Evolutionary conservation across 2,329 filamentous ascomycete genomes (phyloP), one percentile per base, ranked within the genome.

Genomic region (Verticillium albo-atrum): DNA sequence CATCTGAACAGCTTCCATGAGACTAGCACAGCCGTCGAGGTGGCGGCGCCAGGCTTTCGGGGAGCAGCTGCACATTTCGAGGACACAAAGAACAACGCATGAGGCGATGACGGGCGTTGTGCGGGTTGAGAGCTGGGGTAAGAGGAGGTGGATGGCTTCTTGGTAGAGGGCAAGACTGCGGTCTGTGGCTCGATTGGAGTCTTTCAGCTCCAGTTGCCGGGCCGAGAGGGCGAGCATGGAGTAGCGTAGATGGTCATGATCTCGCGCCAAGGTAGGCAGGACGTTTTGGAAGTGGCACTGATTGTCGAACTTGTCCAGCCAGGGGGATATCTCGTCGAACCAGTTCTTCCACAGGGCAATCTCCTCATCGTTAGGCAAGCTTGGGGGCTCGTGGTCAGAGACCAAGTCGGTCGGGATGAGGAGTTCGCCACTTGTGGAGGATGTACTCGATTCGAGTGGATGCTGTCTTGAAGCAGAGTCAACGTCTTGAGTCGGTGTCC

Each of bases 251-350:
- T 81, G 76, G 1, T 73, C 70, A 2, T 77, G 72, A 5, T 72
- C 67, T 28, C 75, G 74, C 1, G 79, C 76, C 66, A 83, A 75
- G 20, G 75, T 74, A 0, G 81, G 79, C 4, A 83, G 70, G 5
- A 76, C 75, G 6, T 77, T 74, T 23, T 77, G 76, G 62, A 83
- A 83, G 28, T 80, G 75, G 1, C 75, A 71, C 54, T 79, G 70
- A 30, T 74, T 72, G 63, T 83, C 81, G 56, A 84, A 82, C 70
- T 81, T 83, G 60, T 84, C 81, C 1, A 83, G 75, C 79, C 75
- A 77, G 0, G 74, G 74, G 2, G 75, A 73, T 47, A 77, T 70
- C 32, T 77, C 74, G 26, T 74, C 70, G 55, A 77, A 71, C 69
- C 75, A 77, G 56, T 76, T 77, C 56, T 71, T 74, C 75, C 75